These are phyloP conservation scores for Zopfia rhizophila DNA, from an alignment of 2,329 filamentous ascomycete species.

Conservation along the genomic window DNA sequence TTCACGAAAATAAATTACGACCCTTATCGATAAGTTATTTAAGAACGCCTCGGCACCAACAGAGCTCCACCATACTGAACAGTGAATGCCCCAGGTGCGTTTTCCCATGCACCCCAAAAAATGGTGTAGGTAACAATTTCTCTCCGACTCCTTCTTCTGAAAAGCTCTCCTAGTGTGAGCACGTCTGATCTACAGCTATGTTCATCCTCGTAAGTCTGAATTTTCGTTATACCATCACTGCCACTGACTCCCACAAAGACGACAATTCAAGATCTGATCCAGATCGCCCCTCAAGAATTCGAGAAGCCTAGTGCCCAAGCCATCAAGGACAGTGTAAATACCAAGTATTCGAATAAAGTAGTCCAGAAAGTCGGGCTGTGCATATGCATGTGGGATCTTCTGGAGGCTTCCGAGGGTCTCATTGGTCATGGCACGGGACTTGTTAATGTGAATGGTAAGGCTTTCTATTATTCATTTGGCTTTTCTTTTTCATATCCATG, in stretches of 20 bases:
- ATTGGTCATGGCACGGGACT: conserved; percentile 93
- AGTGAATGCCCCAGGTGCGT: no score
- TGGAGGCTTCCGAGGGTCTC: conserved; percentile 89
- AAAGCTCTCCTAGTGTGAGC: conserved; percentile 48
- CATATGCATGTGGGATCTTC: conserved; percentile 90
- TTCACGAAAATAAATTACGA: no score
- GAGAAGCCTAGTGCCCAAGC: conserved; percentile 82
- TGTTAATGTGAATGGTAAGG: conserved; percentile 88
- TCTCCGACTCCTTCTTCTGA: conserved; percentile 7
- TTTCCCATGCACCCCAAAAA: no score
- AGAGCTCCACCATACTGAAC: not conserved
- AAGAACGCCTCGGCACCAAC: no score
- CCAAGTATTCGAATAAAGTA: conserved; percentile 97
- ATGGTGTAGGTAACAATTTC: conserved; percentile 25
- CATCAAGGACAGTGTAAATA: conserved; percentile 96
- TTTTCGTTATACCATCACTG: no score
- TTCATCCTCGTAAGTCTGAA: conserved; percentile 52
- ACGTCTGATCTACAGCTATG: conserved; percentile 36
- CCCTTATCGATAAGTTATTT: no score
- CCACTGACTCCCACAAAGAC: conserved; percentile 66
- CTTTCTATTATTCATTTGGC: conserved; percentile 1
- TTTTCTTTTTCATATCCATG: conserved; percentile 2
- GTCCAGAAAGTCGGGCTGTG: conserved; percentile 95
- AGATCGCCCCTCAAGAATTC: conserved; percentile 90
- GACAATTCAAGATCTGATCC: conserved; percentile 92